A percentile compares a stretch with the other conserved stretches of the same genome.
Conservation (phyloP, 768 basidiomycete species). For the Sporobolomyces phaffii region DNA sequence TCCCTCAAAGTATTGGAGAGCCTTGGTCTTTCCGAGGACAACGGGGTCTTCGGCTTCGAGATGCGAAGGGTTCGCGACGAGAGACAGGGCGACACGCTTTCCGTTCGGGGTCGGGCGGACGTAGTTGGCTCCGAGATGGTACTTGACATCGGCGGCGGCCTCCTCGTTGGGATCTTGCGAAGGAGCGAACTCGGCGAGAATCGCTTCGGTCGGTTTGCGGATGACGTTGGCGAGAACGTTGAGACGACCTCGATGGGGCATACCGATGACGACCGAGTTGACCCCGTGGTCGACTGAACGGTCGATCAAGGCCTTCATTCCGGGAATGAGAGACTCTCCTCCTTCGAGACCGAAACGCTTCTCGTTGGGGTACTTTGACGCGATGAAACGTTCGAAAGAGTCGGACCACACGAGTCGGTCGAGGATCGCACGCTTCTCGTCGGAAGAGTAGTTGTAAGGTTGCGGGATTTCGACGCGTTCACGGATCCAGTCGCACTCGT, state of each 20-base stretch:
- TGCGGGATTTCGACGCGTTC: conserved; percentile 90
- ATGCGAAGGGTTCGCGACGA: conserved; percentile 98
- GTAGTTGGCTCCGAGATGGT: conserved; percentile 98
- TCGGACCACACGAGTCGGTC: conserved; percentile 99
- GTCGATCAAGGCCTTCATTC: conserved; percentile 99
- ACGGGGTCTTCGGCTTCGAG: conserved; percentile 95
- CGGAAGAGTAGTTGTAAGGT: conserved; percentile 95
- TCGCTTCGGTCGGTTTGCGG: conserved; percentile 94
- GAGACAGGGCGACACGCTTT: conserved; percentile 92
- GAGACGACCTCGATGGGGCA: conserved; percentile 98
- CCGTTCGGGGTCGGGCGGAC: conserved; percentile 95
- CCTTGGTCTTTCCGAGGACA: conserved; percentile 98
- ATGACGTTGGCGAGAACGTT: conserved; percentile 98
- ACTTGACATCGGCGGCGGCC: conserved; percentile 96
- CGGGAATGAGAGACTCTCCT: conserved; percentile 92
- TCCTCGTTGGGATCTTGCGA: conserved; percentile 61
- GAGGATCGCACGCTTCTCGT: conserved; percentile 98
- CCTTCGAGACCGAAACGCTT: conserved; percentile 99
- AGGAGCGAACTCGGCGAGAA: conserved; percentile 92
- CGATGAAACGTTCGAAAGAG: conserved; percentile 96
- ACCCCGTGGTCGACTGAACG: conserved; percentile 94
- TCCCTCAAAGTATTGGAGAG: conserved; percentile 84
- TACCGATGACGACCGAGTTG: conserved; percentile 93
- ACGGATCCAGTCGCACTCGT: conserved; percentile 98
- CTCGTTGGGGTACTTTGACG: conserved; percentile 97